These are phyloP conservation scores for Triticum timopheevii DNA, from an alignment of 176 grass and related monocot species.

Conservation along the genomic window DNA sequence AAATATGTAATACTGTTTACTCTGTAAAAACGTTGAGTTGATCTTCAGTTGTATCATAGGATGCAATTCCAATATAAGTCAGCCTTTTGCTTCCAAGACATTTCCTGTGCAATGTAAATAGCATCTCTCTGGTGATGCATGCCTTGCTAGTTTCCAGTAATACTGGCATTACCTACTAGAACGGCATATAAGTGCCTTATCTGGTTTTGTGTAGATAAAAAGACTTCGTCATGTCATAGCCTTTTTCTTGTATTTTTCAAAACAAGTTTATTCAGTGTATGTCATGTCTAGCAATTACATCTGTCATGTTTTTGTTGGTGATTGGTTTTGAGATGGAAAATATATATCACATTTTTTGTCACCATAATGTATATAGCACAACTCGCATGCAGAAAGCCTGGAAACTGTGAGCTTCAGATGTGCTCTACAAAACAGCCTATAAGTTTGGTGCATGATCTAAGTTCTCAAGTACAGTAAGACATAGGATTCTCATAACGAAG, in stretches of 20 bases:
- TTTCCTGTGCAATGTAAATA: neutral
- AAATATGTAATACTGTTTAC: constrained; percentile 30
- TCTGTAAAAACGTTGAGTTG: neutral
- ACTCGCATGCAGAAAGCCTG: neutral
- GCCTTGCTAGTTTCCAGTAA: neutral
- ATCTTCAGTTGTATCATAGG: constrained; percentile 31
- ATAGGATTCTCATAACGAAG: neutral
- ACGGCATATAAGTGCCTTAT: neutral
- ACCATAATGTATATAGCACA: neutral
- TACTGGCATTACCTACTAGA: neutral
- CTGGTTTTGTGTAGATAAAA: neutral
- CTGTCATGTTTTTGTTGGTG: neutral
- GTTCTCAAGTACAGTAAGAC: neutral
- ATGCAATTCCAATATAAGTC: constrained; percentile 27
- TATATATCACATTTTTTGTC: neutral
- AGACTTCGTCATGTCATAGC: neutral
- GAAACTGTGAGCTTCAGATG: neutral
- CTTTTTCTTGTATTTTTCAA: neutral
- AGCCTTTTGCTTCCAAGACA: neutral
- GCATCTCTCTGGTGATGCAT: neutral
- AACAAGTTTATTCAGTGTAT: neutral
- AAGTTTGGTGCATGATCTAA: neutral
- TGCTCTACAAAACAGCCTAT: neutral
- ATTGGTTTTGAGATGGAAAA: neutral
- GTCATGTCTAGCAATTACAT: constrained; percentile 1